phyloP scores from a whole-genome alignment of 1,284 basidiomycete genomes.

The Schizophyllum commune region DNA sequence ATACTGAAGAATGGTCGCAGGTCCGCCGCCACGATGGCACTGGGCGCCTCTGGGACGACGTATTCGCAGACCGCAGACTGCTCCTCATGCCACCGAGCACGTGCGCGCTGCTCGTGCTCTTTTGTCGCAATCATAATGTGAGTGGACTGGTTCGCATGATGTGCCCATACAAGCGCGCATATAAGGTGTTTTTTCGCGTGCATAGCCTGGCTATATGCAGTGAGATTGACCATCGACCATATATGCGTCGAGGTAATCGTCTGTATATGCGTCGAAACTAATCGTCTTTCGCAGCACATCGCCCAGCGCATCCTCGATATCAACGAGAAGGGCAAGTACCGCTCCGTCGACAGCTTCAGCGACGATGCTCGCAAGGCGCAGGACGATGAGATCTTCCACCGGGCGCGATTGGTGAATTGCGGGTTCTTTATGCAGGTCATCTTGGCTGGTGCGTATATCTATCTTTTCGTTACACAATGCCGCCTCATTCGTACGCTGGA shows the following conservation, averaged over 20 bases:
- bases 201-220: not conserved
- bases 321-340: conserved; percentile 52
- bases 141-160: conserved; percentile 18
- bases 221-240: no score
- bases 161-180: no score
- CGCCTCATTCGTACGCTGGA: no score
- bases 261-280: no score
- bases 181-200: not conserved
- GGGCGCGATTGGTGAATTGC: conserved; percentile 68
- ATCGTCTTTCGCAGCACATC: no score
- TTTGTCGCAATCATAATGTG: conserved; percentile 73
- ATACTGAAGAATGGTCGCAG: not conserved
- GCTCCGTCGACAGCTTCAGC: conserved; percentile 22
- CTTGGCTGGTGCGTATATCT: conserved; percentile 41
- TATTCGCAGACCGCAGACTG: conserved; percentile 62
- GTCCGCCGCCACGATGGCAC: conserved; percentile 59
- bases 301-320: conserved; percentile 62
- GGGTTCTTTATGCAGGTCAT: conserved; percentile 69
- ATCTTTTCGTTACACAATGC: no score
- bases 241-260: no score
- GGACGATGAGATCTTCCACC: conserved; percentile 72
- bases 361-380: conserved; percentile 31
- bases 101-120: conserved; percentile 60
- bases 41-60: conserved; percentile 60
- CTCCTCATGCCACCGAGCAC: conserved; percentile 69